Evolutionary conservation across 495 filamentous ascomycete genomes (phyloP), one percentile per base, ranked within the genome.

Genomic region (Daldinia grandis): DNA sequence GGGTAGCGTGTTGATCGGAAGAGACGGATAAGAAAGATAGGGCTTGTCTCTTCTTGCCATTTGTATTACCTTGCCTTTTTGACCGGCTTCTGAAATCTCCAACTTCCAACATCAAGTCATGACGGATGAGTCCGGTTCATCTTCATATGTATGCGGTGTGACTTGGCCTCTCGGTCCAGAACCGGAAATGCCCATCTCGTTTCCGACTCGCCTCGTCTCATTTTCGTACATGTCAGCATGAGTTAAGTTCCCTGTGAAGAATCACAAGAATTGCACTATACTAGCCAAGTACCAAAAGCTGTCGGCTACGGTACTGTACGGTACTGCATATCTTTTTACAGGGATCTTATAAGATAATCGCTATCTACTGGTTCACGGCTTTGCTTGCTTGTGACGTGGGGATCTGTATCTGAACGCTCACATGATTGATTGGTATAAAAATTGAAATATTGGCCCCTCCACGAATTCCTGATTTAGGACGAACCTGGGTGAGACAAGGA

Each of bases 331-430:
- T 33, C 19, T 49, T 59, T 25, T 60, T 17, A 37, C 61, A 59
- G 37, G 66, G 61, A 38, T 69, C 37, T 58, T 30, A 10, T 24
- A 6, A 42, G 31, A 56, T 30, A 19, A 33, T 37, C 19, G 31
- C 35, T 25, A 40, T 57, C 31, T 62, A 62, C 63, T 68, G 58
- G 65, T n/a, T 55, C 54, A 33, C 35, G 53, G 25, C 44, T 40
- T 40, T 28, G 21, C 25, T 44, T 51, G 57, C 51, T 33, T 65
- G 68, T 66, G 67, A 70, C 67, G 68, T 71, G 68, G 68, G 27
- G 62, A 62, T 57, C 35, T 57, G 25, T 44, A 55, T 59, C 15
- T 59, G 25, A 51, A 40, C 30, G 62, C n/a, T 71, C 68, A 71
- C 62, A 71, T 71, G 68, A 71, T 53, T 40, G 49, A 61, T 56